Evolutionary conservation across 2,329 filamentous ascomycete species (phyloP), one percentile per base, ranked within the genome.

Genomic region (Aspergillus fumigatiaffinis): DNA sequence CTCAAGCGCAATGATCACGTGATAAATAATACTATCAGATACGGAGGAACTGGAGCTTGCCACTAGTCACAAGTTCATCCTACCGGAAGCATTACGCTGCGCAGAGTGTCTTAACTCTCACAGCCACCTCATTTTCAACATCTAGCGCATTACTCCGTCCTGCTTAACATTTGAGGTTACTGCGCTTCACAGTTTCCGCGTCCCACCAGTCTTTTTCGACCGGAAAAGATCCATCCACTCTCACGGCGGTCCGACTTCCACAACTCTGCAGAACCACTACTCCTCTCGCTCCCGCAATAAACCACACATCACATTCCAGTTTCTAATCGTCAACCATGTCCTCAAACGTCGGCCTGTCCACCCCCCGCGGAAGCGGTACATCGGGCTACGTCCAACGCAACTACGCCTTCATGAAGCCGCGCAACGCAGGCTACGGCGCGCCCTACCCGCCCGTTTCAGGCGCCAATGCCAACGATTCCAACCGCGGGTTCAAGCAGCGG

Each of bases 301-400:
- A 3, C 9, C 48, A n/a, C 48, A 54, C 26, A 25, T 28, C n/a
- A 52, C 29, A 29, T 17, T 49, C 28, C 46, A 42, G 20, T 46
- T 49, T 14, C 1, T 47, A 41, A 52, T 23, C 10, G 17, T 50
- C 29, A 46, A 69, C 35, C 66, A 97, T 97, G 94, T 94, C 92
- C 59, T 92, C 94, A 64, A 99, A 99, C 79, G 94, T 99, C 70
- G 95, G 94, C 57, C 91, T 99, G 68, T 87, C 89, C 56, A 99
- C 94, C 4, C 94, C 94, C 3, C 88, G 94, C 69, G 94, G 94
- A 65, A 96, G 90, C 72, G 94, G 94, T 50, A 99, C 94, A 56
- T 97, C 93, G 1, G 94, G 94, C 72, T 97, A 97, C 74, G 93
- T 99, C 56, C 93, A 97, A 77, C 91, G 92, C 75, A 99, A 97